Evolutionary conservation across 75 land plant species (phyloP).

Genomic region (Pseudotsuga menziesii): DNA sequence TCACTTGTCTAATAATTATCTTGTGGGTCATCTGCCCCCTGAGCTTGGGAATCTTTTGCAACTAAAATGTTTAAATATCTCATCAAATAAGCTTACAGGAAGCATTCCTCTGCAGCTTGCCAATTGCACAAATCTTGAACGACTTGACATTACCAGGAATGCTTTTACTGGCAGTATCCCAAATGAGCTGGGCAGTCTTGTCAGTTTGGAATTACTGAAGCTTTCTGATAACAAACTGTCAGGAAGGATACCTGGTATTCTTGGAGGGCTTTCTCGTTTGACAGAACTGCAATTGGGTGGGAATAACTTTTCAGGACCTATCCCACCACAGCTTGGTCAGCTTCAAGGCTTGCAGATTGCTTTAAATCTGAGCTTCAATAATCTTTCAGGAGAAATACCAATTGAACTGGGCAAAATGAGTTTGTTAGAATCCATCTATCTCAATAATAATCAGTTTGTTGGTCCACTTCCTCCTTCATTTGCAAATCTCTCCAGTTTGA

Average conservation of each 20-base stretch:
- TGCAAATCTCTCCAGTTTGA: slow-evolving; percentile 47
- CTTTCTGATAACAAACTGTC: slow-evolving; percentile 63
- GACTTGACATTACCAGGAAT: slow-evolving; percentile 61
- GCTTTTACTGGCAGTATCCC: slow-evolving; percentile 40
- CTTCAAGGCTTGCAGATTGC: slow-evolving; percentile 63
- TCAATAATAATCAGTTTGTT: slow-evolving; percentile 58
- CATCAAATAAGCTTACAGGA: slow-evolving; percentile 55
- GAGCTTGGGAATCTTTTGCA: slow-evolving; percentile 54
- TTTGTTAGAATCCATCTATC: slow-evolving; percentile 42
- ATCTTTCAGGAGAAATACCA: slow-evolving; percentile 59
- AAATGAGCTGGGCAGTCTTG: slow-evolving; percentile 53
- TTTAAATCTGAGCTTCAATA: slow-evolving; percentile 62
- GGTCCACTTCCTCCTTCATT: slow-evolving; percentile 58
- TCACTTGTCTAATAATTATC: slow-evolving; percentile 40
- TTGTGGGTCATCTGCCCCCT: slow-evolving; percentile 40
- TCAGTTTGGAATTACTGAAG: slow-evolving; percentile 42
- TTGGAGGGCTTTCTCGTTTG: slow-evolving; percentile 60
- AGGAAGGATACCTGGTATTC: slow-evolving; percentile 49
- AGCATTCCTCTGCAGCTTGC: slow-evolving; percentile 50
- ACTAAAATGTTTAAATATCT: slow-evolving; percentile 54
- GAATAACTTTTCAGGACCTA: slow-evolving; percentile 53
- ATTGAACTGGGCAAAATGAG: slow-evolving; percentile 52
- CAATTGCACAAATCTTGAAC: slow-evolving; percentile 42
- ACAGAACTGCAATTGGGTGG: slow-evolving; percentile 78
- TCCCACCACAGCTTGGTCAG: slow-evolving; percentile 56